Percentiles rank a stretch among this genome's conserved stretches.
Conservation (phyloP, 805 yeast species). For the Wickerhamomyces hampshirensis region DNA sequence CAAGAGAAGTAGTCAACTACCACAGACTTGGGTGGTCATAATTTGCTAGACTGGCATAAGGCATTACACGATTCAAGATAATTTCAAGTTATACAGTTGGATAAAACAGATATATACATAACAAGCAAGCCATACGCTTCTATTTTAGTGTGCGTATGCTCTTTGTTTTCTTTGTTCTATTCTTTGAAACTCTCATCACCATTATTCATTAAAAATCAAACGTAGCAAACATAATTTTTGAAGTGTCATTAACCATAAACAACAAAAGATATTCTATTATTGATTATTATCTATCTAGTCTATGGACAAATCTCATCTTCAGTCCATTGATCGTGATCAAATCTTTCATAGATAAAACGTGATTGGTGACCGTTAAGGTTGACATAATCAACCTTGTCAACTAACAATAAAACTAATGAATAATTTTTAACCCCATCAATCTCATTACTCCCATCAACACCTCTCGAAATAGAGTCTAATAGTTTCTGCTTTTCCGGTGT, state of each 20-base stretch:
- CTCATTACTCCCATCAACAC: constrained; percentile 75
- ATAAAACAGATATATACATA: too few species aligned
- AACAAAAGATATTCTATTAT: too few species aligned
- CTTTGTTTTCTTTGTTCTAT: too few species aligned
- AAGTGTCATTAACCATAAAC: too few species aligned
- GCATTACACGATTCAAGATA: too few species aligned
- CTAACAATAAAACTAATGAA: constrained; percentile 62
- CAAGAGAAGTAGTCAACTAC: too few species aligned
- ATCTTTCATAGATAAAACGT: constrained; percentile 49
- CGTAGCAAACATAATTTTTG: too few species aligned
- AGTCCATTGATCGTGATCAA: constrained; percentile 60
- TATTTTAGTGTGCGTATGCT: too few species aligned
- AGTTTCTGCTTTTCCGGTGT: constrained; percentile 48
- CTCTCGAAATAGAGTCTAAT: constrained; percentile 69
- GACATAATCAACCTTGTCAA: constrained; percentile 65
- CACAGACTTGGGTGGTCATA: too few species aligned
- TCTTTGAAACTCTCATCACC: background rate
- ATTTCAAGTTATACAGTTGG: too few species aligned
- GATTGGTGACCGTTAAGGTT: constrained; percentile 51
- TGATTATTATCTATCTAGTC: constrained; percentile 4
- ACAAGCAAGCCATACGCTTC: too few species aligned
- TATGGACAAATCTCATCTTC: constrained; percentile 78
- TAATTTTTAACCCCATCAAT: constrained; percentile 58
- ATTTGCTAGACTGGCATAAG: too few species aligned
- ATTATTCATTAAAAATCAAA: background rate